phyloP scores from a whole-genome alignment of 177 flowering plant genomes.

The Tripterygium wilfordii region DNA sequence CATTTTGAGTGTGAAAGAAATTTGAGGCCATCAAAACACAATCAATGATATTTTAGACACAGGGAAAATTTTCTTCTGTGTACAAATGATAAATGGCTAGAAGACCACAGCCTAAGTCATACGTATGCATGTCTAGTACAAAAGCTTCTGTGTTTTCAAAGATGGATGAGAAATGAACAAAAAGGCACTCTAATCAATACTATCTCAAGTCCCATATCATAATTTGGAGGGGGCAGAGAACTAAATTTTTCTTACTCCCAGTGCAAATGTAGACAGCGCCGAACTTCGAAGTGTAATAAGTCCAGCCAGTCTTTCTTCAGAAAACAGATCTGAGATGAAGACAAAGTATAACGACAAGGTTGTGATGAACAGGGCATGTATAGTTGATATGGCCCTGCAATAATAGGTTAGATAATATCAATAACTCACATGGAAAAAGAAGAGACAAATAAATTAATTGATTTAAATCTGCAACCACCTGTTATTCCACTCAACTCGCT shows the following conservation, averaged over 20 bases:
- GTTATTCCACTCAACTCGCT: conserved; percentile 72
- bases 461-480: conserved; percentile 30
- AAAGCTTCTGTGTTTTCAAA: no score
- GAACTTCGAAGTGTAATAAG: conserved; percentile 54
- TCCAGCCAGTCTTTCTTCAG: conserved; percentile 39
- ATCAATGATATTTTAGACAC: no score
- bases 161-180: no score
- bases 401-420: conserved; percentile 12
- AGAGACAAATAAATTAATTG: background rate
- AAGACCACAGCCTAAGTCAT: no score
- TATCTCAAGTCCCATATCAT: background rate
- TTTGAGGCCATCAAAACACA: no score
- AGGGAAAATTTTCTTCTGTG: no score
- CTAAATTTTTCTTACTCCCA: conserved; percentile 84
- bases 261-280: conserved; percentile 53
- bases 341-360: conserved; percentile 60
- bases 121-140: no score
- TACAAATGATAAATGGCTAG: no score
- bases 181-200: no score
- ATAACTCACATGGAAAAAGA: background rate
- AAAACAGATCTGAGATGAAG: conserved; percentile 70
- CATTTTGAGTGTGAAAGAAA: no score
- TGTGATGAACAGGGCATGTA: conserved; percentile 77
- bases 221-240: background rate
- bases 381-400: conserved; percentile 73